These are phyloP conservation scores for Yamadazyma sp. DNA, from an alignment of 1,139 yeast genomes.

Conservation along the genomic window DNA sequence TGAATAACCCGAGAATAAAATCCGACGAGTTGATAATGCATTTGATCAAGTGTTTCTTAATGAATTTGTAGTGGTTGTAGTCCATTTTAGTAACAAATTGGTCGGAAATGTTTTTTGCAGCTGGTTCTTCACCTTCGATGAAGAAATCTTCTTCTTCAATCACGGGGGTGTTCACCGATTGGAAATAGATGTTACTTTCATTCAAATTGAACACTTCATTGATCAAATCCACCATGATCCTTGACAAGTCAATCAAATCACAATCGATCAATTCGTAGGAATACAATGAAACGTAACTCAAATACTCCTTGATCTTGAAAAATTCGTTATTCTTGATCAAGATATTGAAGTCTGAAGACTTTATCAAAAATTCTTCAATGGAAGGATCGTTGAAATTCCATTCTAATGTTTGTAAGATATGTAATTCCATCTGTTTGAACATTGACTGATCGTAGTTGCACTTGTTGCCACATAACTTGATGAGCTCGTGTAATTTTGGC, in stretches of 20 bases:
- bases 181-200: slow-evolving; percentile 23
- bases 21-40: slow-evolving; percentile 35
- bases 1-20: slow-evolving; percentile 32
- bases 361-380: slow-evolving; percentile 50
- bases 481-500: slow-evolving; percentile 62
- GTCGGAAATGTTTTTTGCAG: background rate
- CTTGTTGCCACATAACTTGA: slow-evolving; percentile 58
- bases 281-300: slow-evolving; percentile 38
- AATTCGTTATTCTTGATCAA: slow-evolving; percentile 26
- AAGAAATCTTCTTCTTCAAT: slow-evolving; percentile 12
- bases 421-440: slow-evolving; percentile 56
- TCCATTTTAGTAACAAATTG: slow-evolving; percentile 19
- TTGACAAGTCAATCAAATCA: slow-evolving; percentile 32
- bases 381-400: slow-evolving; percentile 64
- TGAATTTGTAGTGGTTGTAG: slow-evolving; percentile 24
- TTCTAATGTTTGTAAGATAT: slow-evolving; percentile 57
- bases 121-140: slow-evolving; percentile 9
- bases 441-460: slow-evolving; percentile 60
- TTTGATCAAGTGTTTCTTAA: slow-evolving; percentile 32
- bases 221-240: slow-evolving; percentile 37
- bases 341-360: slow-evolving; percentile 33
- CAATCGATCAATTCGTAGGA: slow-evolving; percentile 37
- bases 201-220: slow-evolving; percentile 28
- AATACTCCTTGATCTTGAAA: slow-evolving; percentile 38
- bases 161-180: slow-evolving; percentile 18